Conservation (phyloP, 371 early-diverging fungal genomes). For the Mucor plumbeus region DNA sequence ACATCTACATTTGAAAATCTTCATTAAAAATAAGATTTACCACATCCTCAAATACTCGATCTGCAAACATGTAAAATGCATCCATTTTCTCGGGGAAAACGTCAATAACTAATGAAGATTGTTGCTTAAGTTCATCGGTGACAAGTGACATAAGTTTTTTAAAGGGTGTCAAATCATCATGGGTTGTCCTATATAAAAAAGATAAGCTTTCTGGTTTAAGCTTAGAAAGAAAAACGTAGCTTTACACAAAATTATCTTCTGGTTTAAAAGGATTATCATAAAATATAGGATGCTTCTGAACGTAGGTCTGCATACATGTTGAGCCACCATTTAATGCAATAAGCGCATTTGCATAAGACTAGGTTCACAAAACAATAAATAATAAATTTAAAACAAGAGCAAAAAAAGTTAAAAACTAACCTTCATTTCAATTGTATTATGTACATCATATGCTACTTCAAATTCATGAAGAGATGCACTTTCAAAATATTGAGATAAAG, state of each 20-base stretch:
- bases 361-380: constrained; percentile 1
- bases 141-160: constrained; percentile 51
- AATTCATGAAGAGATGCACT: constrained; percentile 78
- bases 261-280: constrained; percentile 77
- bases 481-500: constrained; percentile 82
- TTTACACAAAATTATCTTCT: constrained; percentile 62
- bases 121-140: constrained; percentile 61
- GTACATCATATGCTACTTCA: constrained; percentile 78
- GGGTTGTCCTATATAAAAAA: constrained; percentile 23
- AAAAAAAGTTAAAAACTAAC: constrained; percentile 17
- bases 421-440: constrained; percentile 72
- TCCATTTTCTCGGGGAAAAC: constrained; percentile 73
- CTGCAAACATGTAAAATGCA: constrained; percentile 62
- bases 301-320: constrained; percentile 79
- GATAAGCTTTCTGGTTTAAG: not conserved
- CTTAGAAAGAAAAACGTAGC: not conserved
- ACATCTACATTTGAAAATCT: no score
- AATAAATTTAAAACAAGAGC: not conserved
- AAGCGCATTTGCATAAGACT: constrained; percentile 70
- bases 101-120: constrained; percentile 65
- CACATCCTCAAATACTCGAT: constrained; percentile 73
- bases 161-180: constrained; percentile 44
- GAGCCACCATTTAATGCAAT: constrained; percentile 81
- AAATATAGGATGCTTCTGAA: constrained; percentile 87
- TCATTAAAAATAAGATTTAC: constrained; percentile 31